phyloP scores from a whole-genome alignment of 1,139 yeast genomes.

The Geotrichum fermentans region DNA sequence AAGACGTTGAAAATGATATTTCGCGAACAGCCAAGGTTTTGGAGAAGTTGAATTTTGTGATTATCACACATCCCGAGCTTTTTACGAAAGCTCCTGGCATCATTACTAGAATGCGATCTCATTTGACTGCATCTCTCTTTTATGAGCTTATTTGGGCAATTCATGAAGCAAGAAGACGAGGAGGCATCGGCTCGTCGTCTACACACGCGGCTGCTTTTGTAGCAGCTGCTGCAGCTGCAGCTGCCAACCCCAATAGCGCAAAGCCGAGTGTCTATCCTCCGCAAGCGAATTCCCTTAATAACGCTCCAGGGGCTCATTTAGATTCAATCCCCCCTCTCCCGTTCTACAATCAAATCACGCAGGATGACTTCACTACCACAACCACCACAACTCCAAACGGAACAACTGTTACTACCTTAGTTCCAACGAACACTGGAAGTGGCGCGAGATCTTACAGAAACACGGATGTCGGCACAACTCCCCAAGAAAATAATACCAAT shows the following conservation, averaged over 20 bases:
- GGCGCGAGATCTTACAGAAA: slow-evolving; percentile 45
- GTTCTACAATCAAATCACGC: slow-evolving; percentile 82
- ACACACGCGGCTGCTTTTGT: slow-evolving; percentile 4
- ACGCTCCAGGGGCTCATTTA: slow-evolving; percentile 13
- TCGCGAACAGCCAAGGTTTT: slow-evolving; percentile 88
- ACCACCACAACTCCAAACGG: slow-evolving; percentile 90
- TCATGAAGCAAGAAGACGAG: slow-evolving; percentile 82
- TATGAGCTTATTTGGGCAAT: slow-evolving; percentile 92
- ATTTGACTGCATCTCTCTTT: slow-evolving; percentile 81
- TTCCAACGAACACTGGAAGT: slow-evolving; percentile 51
- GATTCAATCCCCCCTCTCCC: slow-evolving; percentile 56
- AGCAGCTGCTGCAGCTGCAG: slow-evolving; percentile 29
- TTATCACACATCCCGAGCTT: slow-evolving; percentile 80
- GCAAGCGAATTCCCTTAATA: slow-evolving; percentile 5
- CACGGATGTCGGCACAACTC: not conserved
- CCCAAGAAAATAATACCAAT: not conserved
- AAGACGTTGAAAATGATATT: slow-evolving; percentile 81
- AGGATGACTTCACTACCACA: slow-evolving; percentile 80
- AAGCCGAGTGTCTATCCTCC: not conserved
- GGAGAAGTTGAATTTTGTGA: slow-evolving; percentile 71
- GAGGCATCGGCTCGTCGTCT: slow-evolving; percentile 26
- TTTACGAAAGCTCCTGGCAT: slow-evolving; percentile 65
- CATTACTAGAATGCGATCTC: slow-evolving; percentile 83
- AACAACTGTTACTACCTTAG: slow-evolving; percentile 81
- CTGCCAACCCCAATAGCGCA: not conserved